Conservation (phyloP, 73 alveolate species). For the Paramecium caudatum region DNA sequence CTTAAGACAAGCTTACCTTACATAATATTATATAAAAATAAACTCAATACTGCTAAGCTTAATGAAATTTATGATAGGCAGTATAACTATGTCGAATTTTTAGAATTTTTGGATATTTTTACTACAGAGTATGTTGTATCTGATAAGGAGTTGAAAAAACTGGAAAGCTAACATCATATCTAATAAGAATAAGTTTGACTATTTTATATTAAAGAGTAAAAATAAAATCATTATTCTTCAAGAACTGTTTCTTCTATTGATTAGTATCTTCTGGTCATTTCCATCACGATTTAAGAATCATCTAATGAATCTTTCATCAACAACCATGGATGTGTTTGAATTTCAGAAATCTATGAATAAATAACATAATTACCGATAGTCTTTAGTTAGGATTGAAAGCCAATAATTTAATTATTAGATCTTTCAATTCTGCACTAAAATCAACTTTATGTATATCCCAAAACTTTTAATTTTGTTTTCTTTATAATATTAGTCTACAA, state of each 20-base stretch:
- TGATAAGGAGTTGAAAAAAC: conserved; percentile 27
- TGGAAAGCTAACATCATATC: not conserved
- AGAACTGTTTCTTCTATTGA: not conserved
- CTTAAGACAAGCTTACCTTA: conserved; percentile 12
- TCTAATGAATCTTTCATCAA: not conserved
- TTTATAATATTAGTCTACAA: not conserved
- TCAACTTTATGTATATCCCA: conserved; percentile 45
- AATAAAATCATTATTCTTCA: conserved; percentile 7
- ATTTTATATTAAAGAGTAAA: not conserved
- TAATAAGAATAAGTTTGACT: conserved; percentile 40
- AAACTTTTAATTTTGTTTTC: conserved; percentile 5
- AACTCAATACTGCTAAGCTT: conserved; percentile 31
- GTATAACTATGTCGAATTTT: conserved; percentile 49
- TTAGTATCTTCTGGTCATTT: conserved; percentile 12
- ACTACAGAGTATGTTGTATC: conserved; percentile 53
- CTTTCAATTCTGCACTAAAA: conserved; percentile 57
- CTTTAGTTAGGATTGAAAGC: conserved; percentile 60
- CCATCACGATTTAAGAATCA: conserved; percentile 5
- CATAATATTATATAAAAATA: conserved; percentile 35
- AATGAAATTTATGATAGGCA: conserved; percentile 26
- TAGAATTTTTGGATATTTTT: conserved; percentile 60
- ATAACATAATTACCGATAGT: conserved; percentile 11
- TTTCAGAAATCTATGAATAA: conserved; percentile 42
- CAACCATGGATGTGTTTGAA: conserved; percentile 44
- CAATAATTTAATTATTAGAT: conserved; percentile 15